phyloP scores from a whole-genome alignment of 805 yeast genomes.

The Grigorovia yakushimaensis region DNA sequence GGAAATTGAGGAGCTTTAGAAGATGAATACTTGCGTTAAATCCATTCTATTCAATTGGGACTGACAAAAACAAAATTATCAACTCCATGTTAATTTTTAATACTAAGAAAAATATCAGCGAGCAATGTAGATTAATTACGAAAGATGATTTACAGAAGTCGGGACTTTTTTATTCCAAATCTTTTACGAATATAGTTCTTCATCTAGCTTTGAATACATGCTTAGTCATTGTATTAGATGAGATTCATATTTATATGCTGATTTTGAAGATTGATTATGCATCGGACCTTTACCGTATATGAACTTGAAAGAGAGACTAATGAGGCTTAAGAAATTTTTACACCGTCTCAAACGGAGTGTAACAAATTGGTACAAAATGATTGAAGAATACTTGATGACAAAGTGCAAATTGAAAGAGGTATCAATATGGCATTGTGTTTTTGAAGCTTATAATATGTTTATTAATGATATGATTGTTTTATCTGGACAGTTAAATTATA shows the following conservation, averaged over 20 bases:
- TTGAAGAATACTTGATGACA: neutral
- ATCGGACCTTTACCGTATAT: slow-evolving; percentile 4
- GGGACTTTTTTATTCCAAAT: slow-evolving; percentile 2
- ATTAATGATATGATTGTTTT: slow-evolving; percentile 9
- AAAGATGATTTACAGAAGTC: slow-evolving; percentile 6
- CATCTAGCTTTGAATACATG: neutral
- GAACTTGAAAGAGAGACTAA: slow-evolving; percentile 2
- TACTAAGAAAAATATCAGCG: slow-evolving; percentile 4
- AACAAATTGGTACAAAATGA: slow-evolving; percentile 2
- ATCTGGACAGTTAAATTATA: neutral
- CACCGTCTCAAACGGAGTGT: slow-evolving; percentile 2
- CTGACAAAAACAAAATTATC: neutral
- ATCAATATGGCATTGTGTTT: slow-evolving; percentile 7
- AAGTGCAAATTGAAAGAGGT: slow-evolving; percentile 1
- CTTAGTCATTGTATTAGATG: slow-evolving; percentile 2
- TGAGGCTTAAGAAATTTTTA: slow-evolving; percentile 3
- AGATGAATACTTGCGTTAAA: slow-evolving; percentile 7
- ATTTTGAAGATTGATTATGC: slow-evolving; percentile 3
- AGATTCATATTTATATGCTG: slow-evolving; percentile 2
- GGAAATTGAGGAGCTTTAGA: slow-evolving; percentile 9
- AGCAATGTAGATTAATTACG: slow-evolving; percentile 7
- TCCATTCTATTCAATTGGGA: too few relatives aligned
- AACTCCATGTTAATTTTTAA: slow-evolving; percentile 7
- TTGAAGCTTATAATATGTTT: neutral
- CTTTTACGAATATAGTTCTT: neutral